phyloP scores from a whole-genome alignment of 2,329 filamentous ascomycete species.

The Venturia effusa region DNA sequence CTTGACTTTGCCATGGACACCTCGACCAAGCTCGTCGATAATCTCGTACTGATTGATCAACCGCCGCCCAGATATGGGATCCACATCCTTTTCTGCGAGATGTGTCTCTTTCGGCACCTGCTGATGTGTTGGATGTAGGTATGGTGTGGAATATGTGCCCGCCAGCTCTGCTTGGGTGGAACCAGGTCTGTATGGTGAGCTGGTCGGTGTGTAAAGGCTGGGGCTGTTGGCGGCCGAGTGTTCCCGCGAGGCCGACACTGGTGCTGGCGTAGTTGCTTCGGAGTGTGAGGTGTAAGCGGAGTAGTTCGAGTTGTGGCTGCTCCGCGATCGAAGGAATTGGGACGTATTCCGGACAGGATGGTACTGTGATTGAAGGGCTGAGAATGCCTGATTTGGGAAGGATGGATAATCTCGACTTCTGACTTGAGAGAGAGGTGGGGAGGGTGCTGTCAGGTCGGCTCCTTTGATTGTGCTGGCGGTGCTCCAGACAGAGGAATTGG shows the following conservation, averaged over 20 bases:
- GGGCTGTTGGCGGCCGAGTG: conserved; percentile 36
- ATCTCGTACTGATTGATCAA: conserved; percentile 97
- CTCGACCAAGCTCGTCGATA: conserved; percentile 88
- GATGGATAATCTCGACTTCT: background rate
- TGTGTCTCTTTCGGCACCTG: conserved; percentile 56
- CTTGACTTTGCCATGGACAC: conserved; percentile 97
- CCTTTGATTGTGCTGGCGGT: conserved; percentile 29
- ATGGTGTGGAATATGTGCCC: conserved; percentile 34
- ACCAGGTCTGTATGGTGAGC: conserved; percentile 14
- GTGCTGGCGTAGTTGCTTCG: conserved; percentile 29
- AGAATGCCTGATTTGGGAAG: conserved; percentile 36
- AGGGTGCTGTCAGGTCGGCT: conserved; percentile 13
- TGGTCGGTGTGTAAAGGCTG: conserved; percentile 32
- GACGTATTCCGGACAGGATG: conserved; percentile 30
- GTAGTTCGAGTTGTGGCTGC: conserved; percentile 31
- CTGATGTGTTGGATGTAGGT: conserved; percentile 37
- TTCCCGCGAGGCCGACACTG: conserved; percentile 30
- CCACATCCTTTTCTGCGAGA: conserved; percentile 81
- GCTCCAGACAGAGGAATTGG: conserved; percentile 31
- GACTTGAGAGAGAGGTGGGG: conserved; percentile 16
- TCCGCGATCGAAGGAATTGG: conserved; percentile 29
- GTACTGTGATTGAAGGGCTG: conserved; percentile 35
- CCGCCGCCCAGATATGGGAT: conserved; percentile 82
- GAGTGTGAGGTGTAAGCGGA: conserved; percentile 27
- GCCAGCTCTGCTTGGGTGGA: background rate